Evolutionary conservation across 2,329 filamentous ascomycete species (phyloP).

Genomic region (Biscogniauxia mediterranea): DNA sequence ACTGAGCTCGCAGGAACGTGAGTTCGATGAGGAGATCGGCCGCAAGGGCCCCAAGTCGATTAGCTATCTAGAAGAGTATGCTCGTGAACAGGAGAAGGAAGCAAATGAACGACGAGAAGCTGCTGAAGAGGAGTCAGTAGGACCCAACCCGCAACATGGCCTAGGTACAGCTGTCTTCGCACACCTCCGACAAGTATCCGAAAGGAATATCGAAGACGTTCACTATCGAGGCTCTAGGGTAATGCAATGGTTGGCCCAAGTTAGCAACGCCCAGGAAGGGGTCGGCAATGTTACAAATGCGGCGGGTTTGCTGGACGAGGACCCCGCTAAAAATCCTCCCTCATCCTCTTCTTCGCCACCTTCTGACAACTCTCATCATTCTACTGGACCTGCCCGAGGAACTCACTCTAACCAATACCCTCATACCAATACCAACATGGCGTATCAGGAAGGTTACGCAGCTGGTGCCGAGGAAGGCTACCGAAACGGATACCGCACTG

Average conservation of each 20-base stretch:
- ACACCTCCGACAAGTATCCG: neutral
- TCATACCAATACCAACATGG: neutral
- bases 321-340: neutral
- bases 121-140: neutral
- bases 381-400: neutral
- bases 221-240: neutral
- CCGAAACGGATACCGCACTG: neutral
- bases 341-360: neutral
- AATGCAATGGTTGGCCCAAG: neutral
- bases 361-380: neutral
- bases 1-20: neutral
- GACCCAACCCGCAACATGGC: no score
- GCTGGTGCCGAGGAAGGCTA: neutral
- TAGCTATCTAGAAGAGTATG: neutral
- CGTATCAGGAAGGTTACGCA: slow-evolving; percentile 5
- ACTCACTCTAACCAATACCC: neutral
- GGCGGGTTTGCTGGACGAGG: no score
- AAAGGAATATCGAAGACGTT: no score
- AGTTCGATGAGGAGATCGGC: neutral
- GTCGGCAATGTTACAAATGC: neutral
- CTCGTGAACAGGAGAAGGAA: neutral
- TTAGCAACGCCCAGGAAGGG: neutral
- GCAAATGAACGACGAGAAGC: neutral
- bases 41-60: neutral
- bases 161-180: neutral